Evolutionary conservation across 768 basidiomycete species (phyloP), one percentile per base, ranked within the genome.

Genomic region (Lactarius hatsudake): DNA sequence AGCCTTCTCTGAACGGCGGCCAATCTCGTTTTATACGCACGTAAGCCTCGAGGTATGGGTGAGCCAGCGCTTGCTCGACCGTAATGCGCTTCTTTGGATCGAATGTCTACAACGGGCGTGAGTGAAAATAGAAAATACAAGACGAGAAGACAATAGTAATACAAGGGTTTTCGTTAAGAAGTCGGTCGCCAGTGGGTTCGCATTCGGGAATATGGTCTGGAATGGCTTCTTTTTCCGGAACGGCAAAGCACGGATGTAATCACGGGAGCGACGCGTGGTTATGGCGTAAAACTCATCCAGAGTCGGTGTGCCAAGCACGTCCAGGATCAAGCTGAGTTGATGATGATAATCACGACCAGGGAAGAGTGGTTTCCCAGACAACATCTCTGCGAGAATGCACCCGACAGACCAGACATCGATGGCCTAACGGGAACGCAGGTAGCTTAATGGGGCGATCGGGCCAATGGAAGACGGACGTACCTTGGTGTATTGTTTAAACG

Each of bases 201-300:
- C 95, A 69, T 94, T 93, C 17, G 96, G 95, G 82, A 96, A 98
- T 57, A 99, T 76, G 53, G 86, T 83, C 40, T 87, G 82, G 73
- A 99, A 95, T 34, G 93, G 87, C 69, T 85, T 84, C 71, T 85
- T 86, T 80, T 95, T 96, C 69, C 91, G 85, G 85, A 98, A 97
- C 2, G 96, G 96, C 71, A 99, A 79, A 1, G 93, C 92, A 23
- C 96, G 90, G 69, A 98, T 91, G 77, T 98, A 98, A 75, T 98
- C 96, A 55, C 94, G 88, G 59, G 94, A 96, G 62, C 96, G 81
- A 20, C 89, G 85, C 12, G 94, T 93, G 18, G 93, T 95, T 75
- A 99, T 98, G 45, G 93, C 93, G 79, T 98, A 95, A 79, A 98
- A 98, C 74, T 98, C 97, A 71, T 99, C 97, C 63, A 98, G 82